These are phyloP conservation scores for Colletotrichum ledebouriae DNA, from an alignment of 2,329 filamentous ascomycete genomes.

Conservation along the genomic window DNA sequence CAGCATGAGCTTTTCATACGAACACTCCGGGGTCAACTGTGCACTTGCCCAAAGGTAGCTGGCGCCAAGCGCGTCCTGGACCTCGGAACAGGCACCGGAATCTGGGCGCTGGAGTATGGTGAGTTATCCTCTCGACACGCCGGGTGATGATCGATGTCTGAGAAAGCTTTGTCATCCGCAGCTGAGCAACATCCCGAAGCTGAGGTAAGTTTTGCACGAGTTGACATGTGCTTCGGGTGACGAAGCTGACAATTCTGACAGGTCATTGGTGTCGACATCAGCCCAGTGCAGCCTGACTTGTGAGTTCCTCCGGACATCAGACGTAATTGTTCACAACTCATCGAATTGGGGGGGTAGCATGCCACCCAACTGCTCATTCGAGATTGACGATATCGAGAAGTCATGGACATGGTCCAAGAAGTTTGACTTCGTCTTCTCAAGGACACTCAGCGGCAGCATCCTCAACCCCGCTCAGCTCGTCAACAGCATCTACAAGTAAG, in stretches of 20 bases:
- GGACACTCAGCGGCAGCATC: conserved; percentile 50
- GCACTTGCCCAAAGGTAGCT: conserved; percentile 46
- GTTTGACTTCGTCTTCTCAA: conserved; percentile 54
- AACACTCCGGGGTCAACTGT: conserved; percentile 51
- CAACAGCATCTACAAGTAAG: conserved; percentile 45
- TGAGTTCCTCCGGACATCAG: not conserved
- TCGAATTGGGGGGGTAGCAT: conserved; percentile 44
- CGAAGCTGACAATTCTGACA: not conserved
- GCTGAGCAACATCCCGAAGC: conserved; percentile 51
- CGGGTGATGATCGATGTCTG: rapidly evolving
- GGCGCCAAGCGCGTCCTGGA: conserved; percentile 45
- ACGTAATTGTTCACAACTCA: not conserved
- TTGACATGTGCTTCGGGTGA: too few species aligned
- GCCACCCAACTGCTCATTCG: conserved; percentile 61
- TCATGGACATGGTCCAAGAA: conserved; percentile 50
- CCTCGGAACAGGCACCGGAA: conserved; percentile 47
- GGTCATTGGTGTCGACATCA: conserved; percentile 40
- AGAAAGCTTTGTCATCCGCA: not conserved
- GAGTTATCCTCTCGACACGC: not conserved
- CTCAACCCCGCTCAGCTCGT: conserved; percentile 46
- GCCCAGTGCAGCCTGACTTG: conserved; percentile 40
- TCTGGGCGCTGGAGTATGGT: conserved; percentile 49
- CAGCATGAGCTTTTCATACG: conserved; percentile 54
- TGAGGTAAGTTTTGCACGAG: conserved; percentile 42
- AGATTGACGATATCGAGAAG: conserved; percentile 54